These are phyloP conservation scores for Cyberlindnera americana DNA, from an alignment of 805 yeast genomes.

Conservation along the genomic window DNA sequence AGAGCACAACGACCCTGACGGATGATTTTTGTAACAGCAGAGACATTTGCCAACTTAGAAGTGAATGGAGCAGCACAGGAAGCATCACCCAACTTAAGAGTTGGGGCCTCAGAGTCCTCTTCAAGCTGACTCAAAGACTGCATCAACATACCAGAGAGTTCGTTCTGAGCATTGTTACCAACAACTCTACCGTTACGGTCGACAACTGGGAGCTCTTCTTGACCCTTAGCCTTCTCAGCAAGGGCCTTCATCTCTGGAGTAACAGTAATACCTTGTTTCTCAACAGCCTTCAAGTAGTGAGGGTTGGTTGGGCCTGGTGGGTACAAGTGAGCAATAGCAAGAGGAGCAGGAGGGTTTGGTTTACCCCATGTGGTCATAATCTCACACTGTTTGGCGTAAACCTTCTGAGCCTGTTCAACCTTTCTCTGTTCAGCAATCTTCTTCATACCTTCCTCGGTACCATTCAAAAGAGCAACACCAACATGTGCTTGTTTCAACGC, in stretches of 20 bases:
- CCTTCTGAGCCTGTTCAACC: slow-evolving; percentile 55
- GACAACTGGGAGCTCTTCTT: slow-evolving; percentile 31
- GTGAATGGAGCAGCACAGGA: slow-evolving; percentile 99
- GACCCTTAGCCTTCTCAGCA: slow-evolving; percentile 47
- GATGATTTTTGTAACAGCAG: slow-evolving; percentile 87
- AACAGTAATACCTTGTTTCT: slow-evolving; percentile 74
- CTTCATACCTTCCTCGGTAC: slow-evolving; percentile 91
- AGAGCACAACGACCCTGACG: slow-evolving; percentile 98
- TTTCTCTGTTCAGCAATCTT: slow-evolving; percentile 80
- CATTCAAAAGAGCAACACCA: slow-evolving; percentile 96
- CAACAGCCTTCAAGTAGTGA: slow-evolving; percentile 78
- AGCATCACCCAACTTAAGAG: slow-evolving; percentile 94
- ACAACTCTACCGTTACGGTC: slow-evolving; percentile 29
- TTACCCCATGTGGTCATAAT: slow-evolving; percentile 78
- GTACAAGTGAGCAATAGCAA: slow-evolving; percentile 85
- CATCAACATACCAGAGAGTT: slow-evolving; percentile 63
- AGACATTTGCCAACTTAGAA: slow-evolving; percentile 86
- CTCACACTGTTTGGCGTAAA: slow-evolving; percentile 82
- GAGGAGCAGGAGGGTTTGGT: slow-evolving; percentile 81
- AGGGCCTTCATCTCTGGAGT: slow-evolving; percentile 67
- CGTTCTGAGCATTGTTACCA: slow-evolving; percentile 36
- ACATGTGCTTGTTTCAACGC: slow-evolving; percentile 98
- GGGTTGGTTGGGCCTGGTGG: slow-evolving; percentile 96
- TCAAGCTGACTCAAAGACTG: slow-evolving; percentile 50
- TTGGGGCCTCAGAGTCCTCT: slow-evolving; percentile 80